Evolutionary conservation across 352 stramenopile species (phyloP).

Genomic region (Pythium coloratum): DNA sequence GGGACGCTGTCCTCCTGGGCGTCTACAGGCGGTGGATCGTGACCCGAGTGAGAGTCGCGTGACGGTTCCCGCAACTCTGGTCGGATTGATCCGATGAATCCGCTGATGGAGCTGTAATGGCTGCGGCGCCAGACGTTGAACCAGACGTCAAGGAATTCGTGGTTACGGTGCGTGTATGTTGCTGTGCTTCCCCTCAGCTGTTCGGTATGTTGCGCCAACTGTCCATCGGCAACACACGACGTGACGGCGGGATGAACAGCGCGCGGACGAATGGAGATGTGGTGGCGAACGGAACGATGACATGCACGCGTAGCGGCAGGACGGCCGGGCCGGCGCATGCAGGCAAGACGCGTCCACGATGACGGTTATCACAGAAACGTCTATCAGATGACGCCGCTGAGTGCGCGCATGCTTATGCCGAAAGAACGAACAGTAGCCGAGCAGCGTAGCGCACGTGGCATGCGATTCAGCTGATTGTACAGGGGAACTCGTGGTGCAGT

Average conservation of each 20-base stretch:
- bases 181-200: not conserved
- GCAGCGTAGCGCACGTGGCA: not conserved
- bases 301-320: not conserved
- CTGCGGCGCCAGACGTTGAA: not conserved
- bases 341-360: no score
- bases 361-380: no score
- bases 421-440: not conserved
- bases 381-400: not conserved
- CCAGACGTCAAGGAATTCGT: constrained; percentile 10
- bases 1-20: not conserved
- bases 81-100: constrained; percentile 1
- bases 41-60: not conserved
- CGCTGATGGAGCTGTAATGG: not conserved
- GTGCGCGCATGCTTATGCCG: not conserved
- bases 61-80: not conserved
- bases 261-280: not conserved
- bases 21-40: not conserved
- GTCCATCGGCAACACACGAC: not conserved
- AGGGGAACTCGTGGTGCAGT: not conserved
- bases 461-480: not conserved
- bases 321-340: not conserved
- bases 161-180: constrained; percentile 9
- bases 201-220: not conserved
- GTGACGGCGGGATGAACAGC: not conserved
- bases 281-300: not conserved